phyloP scores from a whole-genome alignment of 495 filamentous ascomycete genomes.

The Amniculicola lignicola region DNA sequence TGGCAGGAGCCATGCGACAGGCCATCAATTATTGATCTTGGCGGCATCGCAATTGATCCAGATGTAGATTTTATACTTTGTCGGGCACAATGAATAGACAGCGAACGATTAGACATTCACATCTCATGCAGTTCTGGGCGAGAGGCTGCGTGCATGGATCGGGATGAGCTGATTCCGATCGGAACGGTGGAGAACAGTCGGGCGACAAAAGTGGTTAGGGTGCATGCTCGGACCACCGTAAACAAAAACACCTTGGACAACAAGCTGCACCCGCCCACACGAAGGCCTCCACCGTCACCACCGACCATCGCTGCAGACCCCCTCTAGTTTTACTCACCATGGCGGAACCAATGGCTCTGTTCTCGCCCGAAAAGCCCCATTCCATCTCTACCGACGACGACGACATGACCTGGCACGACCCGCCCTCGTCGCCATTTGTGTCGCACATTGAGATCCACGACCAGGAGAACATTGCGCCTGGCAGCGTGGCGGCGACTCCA shows the following conservation, averaged over 20 bases:
- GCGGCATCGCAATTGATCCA: background rate
- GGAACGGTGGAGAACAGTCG: no score
- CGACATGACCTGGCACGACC: conserved; percentile 35
- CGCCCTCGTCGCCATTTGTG: conserved; percentile 43
- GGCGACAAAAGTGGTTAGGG: background rate
- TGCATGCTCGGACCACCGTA: background rate
- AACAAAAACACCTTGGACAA: conserved; percentile 5
- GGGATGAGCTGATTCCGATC: background rate
- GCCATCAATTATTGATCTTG: conserved; percentile 31
- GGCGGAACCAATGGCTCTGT: conserved; percentile 20
- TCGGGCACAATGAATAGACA: no score
- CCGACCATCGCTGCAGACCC: background rate
- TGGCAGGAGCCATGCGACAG: conserved; percentile 66
- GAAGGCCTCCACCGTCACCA: background rate
- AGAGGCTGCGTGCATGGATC: no score
- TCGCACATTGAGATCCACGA: conserved; percentile 35
- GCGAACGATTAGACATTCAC: background rate
- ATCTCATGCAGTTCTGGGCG: no score
- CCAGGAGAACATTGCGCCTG: conserved; percentile 34
- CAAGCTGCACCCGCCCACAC: background rate
- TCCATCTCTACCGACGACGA: conserved; percentile 25
- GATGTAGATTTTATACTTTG: no score
- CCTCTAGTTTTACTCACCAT: background rate
- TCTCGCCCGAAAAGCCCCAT: conserved; percentile 21
- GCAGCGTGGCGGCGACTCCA: conserved; percentile 20